Conservation (phyloP, 2,329 filamentous ascomycete genomes). For the Colletotrichum sp. region DNA sequence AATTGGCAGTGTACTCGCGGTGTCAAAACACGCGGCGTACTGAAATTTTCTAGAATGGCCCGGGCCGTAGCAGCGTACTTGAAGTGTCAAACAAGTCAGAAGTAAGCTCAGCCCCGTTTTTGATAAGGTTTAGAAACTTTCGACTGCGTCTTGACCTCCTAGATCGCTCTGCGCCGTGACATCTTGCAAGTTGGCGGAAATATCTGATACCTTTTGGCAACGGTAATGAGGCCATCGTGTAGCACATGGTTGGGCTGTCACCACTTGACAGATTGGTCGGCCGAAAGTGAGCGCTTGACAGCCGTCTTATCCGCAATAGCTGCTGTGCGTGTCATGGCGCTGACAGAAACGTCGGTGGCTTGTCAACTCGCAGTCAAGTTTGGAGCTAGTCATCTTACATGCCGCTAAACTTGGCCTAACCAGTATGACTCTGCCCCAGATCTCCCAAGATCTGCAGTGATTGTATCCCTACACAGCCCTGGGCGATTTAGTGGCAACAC, state of each 20-base stretch:
- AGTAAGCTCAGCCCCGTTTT: background rate
- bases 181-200: background rate
- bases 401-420: background rate
- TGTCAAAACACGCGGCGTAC: background rate
- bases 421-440: background rate
- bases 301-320: background rate
- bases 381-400: background rate
- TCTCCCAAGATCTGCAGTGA: background rate
- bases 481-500: background rate
- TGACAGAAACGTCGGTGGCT: background rate
- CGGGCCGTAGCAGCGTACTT: background rate
- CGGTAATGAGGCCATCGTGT: background rate
- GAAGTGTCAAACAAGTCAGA: background rate
- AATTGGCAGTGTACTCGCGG: background rate
- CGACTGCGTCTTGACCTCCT: accelerated
- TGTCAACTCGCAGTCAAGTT: background rate
- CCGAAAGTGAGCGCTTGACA: background rate
- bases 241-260: background rate
- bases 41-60: background rate
- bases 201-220: background rate
- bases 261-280: background rate
- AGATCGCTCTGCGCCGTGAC: background rate
- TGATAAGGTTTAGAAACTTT: background rate
- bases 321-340: background rate
- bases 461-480: background rate